A percentile compares a stretch with the other conserved stretches of the same genome.
phyloP scores from a whole-genome alignment of 2,329 filamentous ascomycete species.

The Pyricularia grisea region DNA sequence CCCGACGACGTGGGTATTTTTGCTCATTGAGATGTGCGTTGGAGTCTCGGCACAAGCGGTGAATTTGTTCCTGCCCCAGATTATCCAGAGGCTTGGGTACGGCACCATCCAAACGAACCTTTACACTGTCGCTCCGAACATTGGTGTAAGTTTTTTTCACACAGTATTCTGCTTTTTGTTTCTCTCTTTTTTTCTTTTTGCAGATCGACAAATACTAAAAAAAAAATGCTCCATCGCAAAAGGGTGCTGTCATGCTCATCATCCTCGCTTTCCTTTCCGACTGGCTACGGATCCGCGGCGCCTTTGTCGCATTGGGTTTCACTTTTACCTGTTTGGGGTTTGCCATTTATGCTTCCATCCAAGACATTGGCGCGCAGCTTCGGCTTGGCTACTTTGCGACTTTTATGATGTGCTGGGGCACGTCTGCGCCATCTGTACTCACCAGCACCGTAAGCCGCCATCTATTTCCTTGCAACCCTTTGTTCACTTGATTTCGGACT shows the following conservation, averaged over 20 bases:
- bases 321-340: conserved; percentile 66
- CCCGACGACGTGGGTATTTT: conserved; percentile 33
- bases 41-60: conserved; percentile 45
- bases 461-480: conserved; percentile 6
- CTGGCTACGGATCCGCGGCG: conserved; percentile 51
- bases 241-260: conserved; percentile 60
- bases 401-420: conserved; percentile 9
- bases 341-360: conserved; percentile 10
- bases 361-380: conserved; percentile 9
- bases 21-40: conserved; percentile 43
- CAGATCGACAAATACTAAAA: background rate
- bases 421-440: conserved; percentile 3
- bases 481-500: too few species aligned
- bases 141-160: background rate
- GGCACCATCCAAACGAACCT: conserved; percentile 8
- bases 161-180: too few species aligned
- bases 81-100: conserved; percentile 38
- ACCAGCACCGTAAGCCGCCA: background rate
- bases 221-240: background rate
- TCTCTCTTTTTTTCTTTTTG: background rate
- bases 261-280: conserved; percentile 65
- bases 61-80: conserved; percentile 33
- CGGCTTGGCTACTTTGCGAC: conserved; percentile 11
- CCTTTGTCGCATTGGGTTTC: conserved; percentile 66
- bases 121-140: conserved; percentile 5